A percentile compares a stretch with the other conserved stretches of the same genome.
phyloP scores from a whole-genome alignment of 78 protist species.

The Protostelium mycophagum region DNA sequence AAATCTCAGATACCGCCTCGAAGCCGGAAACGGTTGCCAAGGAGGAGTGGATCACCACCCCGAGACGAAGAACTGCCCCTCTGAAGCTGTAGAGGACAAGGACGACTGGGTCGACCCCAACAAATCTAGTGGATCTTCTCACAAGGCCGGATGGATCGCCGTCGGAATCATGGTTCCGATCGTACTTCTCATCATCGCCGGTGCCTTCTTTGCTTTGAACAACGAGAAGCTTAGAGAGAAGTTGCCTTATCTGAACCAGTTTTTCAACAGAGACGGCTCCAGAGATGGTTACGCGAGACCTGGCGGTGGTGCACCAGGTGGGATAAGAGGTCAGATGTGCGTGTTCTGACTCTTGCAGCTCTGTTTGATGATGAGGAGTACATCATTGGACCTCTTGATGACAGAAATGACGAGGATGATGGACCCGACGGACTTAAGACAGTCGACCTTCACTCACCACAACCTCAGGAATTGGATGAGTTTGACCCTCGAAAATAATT shows the following conservation, averaged over 20 bases:
- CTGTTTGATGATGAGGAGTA: neutral
- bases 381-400: neutral
- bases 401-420: neutral
- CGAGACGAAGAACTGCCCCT: neutral
- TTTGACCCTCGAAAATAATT: too few relatives aligned
- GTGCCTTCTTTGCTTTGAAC: neutral
- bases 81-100: neutral
- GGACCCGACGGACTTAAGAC: neutral
- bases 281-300: neutral
- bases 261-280: neutral
- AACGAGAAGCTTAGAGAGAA: neutral
- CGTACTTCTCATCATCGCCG: neutral
- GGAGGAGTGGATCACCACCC: neutral
- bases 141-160: conserved; percentile 1
- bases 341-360: neutral
- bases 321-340: neutral
- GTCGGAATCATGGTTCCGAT: neutral
- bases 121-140: neutral
- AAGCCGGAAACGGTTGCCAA: neutral
- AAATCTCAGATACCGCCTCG: neutral
- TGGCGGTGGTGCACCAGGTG: neutral
- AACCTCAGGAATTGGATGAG: neutral
- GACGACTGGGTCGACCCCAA: neutral
- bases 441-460: neutral
- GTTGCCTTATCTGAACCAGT: neutral